Base-by-base conservation (phyloP, 1,284 basidiomycete genomes). In the Cutaneotrichosporon sp. region DNA sequence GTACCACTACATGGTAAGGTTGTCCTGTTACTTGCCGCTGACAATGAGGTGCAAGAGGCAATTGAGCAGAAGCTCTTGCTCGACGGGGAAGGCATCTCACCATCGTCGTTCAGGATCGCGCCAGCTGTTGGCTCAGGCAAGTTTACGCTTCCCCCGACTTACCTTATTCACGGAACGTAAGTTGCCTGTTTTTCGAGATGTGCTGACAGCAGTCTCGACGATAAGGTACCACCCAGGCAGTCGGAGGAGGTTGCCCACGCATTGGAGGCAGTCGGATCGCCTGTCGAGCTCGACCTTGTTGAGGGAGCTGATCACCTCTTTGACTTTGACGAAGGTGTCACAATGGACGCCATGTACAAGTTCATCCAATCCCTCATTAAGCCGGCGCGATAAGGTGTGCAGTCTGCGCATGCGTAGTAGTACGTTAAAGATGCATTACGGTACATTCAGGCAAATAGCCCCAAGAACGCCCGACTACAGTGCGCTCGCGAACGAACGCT, bases 91-190 rank as follows among this genome's bases (percentile, higher is more conserved):
- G 44, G 44, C 27, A 24, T 52, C 7, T n/a, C 32, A 12, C 44
- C 44, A 3, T 34, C 37, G 5, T 35, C 22, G 9, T 47, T 52
- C 31, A 26, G 25, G 10, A 47, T 52, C 35, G 51, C 34, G 16
- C 35, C 51, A 1, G 33, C 41, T 4, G 35, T 54, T 16, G 48
- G 41, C 3, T 29, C 32, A 6, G 53, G 53, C 16, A 50, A 54
- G 37, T 43, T 45, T 25, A 26, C 31, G 10, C 26, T 50, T 9
- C 53, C 53, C 8, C 53, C 53, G 14, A 41, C 48, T 3, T 54
- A 46, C 48, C 32, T 55, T 31, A 35, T 26, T 16, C 53, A 55
- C 37, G 53, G 53, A 38, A 55, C 33, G 53, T 55, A 25, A 50
- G 53, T 55, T n/a, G n/a, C n/a, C n/a, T n/a, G n/a, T n/a, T n/a